A percentile compares a stretch with the other conserved stretches of the same genome.
These are phyloP conservation scores for Jatropha podagrica DNA, from an alignment of 441 rosid species.

Conservation along the genomic window DNA sequence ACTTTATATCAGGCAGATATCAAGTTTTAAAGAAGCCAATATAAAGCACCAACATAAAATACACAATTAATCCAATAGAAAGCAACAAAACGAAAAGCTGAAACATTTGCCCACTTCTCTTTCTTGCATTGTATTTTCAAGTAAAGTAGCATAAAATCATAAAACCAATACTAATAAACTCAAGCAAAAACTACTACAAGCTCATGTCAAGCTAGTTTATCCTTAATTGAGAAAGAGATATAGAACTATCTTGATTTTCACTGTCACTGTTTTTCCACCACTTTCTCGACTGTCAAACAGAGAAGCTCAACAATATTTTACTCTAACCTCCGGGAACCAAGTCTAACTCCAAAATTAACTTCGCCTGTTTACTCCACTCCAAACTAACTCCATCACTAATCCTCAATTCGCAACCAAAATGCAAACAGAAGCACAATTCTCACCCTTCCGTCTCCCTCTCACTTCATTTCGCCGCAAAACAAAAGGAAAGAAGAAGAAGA, in stretches of 20 bases:
- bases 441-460: background rate
- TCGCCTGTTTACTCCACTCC: background rate
- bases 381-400: background rate
- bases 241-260: background rate
- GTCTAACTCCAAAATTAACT: background rate
- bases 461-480: background rate
- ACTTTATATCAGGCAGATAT: background rate
- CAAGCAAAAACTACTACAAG: background rate
- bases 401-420: background rate
- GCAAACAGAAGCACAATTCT: background rate
- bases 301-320: background rate
- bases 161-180: background rate
- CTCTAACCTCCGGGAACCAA: background rate
- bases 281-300: background rate
- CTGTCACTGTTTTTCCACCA: background rate
- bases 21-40: background rate
- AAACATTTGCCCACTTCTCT: background rate
- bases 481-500: slow-evolving; percentile 8
- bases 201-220: slow-evolving; percentile 1
- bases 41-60: background rate
- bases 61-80: slow-evolving; percentile 2
- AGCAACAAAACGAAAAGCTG: background rate
- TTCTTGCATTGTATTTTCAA: background rate
- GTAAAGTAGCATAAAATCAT: background rate
- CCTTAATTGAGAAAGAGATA: background rate